A percentile compares a stretch with the other conserved stretches of the same genome.
These are phyloP conservation scores for Leccinum fibrillosum DNA, from an alignment of 768 basidiomycete genomes.

Conservation along the genomic window DNA sequence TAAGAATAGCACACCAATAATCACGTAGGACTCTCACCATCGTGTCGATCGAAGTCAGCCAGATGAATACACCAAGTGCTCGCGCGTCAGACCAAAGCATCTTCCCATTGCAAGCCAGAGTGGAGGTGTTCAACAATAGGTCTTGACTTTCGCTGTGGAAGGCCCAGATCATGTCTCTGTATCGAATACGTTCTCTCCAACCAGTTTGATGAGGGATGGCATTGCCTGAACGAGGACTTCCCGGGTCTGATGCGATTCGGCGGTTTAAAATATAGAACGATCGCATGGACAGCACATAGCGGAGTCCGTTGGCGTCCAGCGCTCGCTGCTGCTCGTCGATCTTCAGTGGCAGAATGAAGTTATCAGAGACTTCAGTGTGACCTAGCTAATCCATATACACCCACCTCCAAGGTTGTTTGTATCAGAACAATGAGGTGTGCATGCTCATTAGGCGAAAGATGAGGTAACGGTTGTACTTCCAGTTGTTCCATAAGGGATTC, in stretches of 20 bases:
- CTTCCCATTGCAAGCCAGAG: slow-evolving; percentile 72
- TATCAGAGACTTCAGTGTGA: neutral
- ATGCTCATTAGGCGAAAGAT: slow-evolving; percentile 76
- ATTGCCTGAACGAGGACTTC: slow-evolving; percentile 44
- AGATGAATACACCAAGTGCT: slow-evolving; percentile 81
- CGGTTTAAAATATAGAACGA: slow-evolving; percentile 85
- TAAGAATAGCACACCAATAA: neutral
- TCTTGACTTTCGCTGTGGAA: slow-evolving; percentile 95
- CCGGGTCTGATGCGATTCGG: slow-evolving; percentile 48
- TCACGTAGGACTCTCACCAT: slow-evolving; percentile 52
- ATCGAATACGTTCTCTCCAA: slow-evolving; percentile 75
- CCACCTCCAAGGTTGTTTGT: slow-evolving; percentile 82
- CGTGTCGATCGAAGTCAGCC: slow-evolving; percentile 76
- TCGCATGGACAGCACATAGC: slow-evolving; percentile 90
- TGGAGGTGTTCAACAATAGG: slow-evolving; percentile 68
- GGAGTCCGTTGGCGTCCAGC: slow-evolving; percentile 86
- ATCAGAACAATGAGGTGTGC: slow-evolving; percentile 81
- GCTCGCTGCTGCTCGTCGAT: slow-evolving; percentile 89
- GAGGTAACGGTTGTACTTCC: slow-evolving; percentile 61
- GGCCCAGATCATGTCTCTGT: slow-evolving; percentile 96
- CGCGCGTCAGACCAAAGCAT: slow-evolving; percentile 90
- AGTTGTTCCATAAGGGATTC: slow-evolving; percentile 59
- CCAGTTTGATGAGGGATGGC: slow-evolving; percentile 45
- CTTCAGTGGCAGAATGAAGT: slow-evolving; percentile 37
- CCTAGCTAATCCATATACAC: slow-evolving; percentile 7